Evolutionary conservation across 2,329 filamentous ascomycete species (phyloP).

Genomic region (Colletotrichum cuscutae): DNA sequence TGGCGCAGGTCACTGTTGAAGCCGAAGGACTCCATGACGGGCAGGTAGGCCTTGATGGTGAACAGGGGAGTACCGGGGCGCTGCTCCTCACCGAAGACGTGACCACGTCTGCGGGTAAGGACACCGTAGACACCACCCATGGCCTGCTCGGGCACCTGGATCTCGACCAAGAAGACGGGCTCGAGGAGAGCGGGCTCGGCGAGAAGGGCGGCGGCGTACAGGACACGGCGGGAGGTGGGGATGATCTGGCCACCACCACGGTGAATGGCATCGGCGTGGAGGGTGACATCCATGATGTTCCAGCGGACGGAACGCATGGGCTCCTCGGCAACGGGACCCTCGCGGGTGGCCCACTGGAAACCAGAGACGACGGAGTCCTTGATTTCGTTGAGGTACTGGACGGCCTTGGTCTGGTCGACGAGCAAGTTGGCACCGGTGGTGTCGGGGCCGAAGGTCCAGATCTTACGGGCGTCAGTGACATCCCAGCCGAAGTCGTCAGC

Average conservation of each 20-base stretch:
- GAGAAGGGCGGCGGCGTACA: slow-evolving; percentile 92
- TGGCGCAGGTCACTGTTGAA: slow-evolving; percentile 98
- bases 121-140: slow-evolving; percentile 99
- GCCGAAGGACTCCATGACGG: slow-evolving; percentile 97
- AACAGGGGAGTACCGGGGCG: slow-evolving; percentile 98
- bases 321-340: slow-evolving; percentile 98
- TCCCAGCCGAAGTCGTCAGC: slow-evolving; percentile 99
- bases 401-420: slow-evolving; percentile 99
- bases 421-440: slow-evolving; percentile 98
- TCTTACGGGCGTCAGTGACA: slow-evolving; percentile 99
- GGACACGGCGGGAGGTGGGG: slow-evolving; percentile 95
- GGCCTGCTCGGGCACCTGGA: slow-evolving; percentile 97
- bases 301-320: slow-evolving; percentile 97
- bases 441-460: slow-evolving; percentile 99
- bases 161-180: slow-evolving; percentile 99
- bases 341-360: slow-evolving; percentile 99
- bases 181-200: slow-evolving; percentile 92
- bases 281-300: slow-evolving; percentile 99
- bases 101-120: slow-evolving; percentile 95
- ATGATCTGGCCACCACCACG: slow-evolving; percentile 99
- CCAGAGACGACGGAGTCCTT: slow-evolving; percentile 99
- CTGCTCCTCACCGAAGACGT: slow-evolving; percentile 99
- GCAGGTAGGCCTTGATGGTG: slow-evolving; percentile 98
- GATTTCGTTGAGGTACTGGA: slow-evolving; percentile 99
- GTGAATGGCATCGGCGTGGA: slow-evolving; percentile 99